Base-by-base conservation (phyloP, 2,329 filamentous ascomycete species). In the Stagonosporopsis chrysanthemi region DNA sequence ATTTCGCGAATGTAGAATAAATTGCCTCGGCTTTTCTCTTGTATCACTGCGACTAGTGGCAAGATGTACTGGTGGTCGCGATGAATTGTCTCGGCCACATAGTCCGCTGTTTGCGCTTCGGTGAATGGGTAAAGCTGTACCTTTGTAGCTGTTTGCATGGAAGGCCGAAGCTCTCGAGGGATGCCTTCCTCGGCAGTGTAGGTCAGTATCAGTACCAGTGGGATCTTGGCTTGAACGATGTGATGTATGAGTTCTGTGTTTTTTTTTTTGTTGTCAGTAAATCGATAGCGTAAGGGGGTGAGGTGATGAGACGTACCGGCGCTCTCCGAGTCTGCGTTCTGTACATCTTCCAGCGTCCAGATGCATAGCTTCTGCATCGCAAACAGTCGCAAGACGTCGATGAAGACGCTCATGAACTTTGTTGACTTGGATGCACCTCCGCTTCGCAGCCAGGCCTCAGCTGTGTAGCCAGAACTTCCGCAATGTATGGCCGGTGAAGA, bases 1-100 rank as follows among this genome's bases (percentile, higher is more conserved):
- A 97, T 96, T 77, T 97, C 91, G 52, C 91, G 85, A 74, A 97
- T 90, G 69, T 95, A 96, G 69, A 97, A 97, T 0, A 92, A 89
- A 60, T 96, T 97, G 1, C 93, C 93, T 24, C 86, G 86, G 8
- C 91, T 94, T 78, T 95, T 96, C 68, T 94, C 92, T 73, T 96
- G 90, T 6, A 97, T 87, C 9, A 97, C 90, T 6, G 92, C 86
- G 2, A 91, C 90, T 17, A 98, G 81, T 0, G 92, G 88, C 1
- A 90, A 79, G 1, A 95, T 85, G 43, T 92, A 90, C 31, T 91
- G 87, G 55, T 84, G 84, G 7, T 83, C 78, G 53, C 91, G 84
- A 68, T 90, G 91, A 45, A 98, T 84, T 0, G 93, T 96, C 36
- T 88, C 83, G 7, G 91, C 87, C 22, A 97, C 91, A 68, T 94